phyloP scores from a whole-genome alignment of 176 grass and related monocot species.

The Neostapfia colusana region DNA sequence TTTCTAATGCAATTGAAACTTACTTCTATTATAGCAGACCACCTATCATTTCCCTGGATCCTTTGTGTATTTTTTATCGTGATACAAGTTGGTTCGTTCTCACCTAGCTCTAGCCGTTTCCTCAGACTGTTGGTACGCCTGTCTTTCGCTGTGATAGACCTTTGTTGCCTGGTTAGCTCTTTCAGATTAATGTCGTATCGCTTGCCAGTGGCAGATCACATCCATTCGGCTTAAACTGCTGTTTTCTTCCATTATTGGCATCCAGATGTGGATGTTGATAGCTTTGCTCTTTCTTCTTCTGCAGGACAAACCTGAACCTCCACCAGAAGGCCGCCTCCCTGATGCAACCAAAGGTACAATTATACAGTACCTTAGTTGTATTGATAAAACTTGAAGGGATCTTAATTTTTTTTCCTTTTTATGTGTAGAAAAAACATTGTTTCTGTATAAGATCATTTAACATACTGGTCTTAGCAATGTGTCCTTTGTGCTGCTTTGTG shows the following conservation, averaged over 20 bases:
- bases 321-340: slow-evolving; percentile 89
- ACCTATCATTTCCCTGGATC: too few relatives aligned
- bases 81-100: not conserved
- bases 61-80: too few relatives aligned
- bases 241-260: not conserved
- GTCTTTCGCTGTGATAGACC: not conserved
- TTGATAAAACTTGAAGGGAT: not conserved
- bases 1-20: too few relatives aligned
- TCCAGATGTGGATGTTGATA: slow-evolving; percentile 18
- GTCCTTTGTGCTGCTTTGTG: not conserved
- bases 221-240: not conserved
- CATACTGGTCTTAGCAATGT: not conserved
- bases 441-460: not conserved
- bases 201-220: not conserved
- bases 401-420: not conserved
- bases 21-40: not conserved
- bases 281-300: slow-evolving; percentile 9
- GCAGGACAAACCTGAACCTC: slow-evolving; percentile 87
- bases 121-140: too few relatives aligned
- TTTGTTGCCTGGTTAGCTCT: not conserved
- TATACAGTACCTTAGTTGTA: not conserved
- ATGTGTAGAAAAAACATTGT: not conserved
- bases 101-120: not conserved
- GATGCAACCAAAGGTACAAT: slow-evolving; percentile 77
- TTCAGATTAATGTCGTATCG: not conserved